phyloP scores from a whole-genome alignment of 2,329 filamentous ascomycete species.

The Didymella pomorum region DNA sequence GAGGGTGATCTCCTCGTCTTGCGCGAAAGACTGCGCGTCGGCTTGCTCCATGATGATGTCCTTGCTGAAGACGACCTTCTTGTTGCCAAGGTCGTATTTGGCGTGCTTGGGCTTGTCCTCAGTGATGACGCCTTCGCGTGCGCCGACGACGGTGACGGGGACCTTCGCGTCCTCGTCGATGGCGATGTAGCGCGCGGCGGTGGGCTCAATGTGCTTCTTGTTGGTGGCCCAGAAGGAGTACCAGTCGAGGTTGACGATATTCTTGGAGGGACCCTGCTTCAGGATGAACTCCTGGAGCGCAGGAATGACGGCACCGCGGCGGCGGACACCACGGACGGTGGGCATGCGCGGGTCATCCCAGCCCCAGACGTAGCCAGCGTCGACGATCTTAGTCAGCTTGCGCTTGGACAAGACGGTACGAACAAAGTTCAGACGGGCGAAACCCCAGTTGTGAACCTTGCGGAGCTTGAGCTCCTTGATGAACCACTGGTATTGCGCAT shows the following conservation, averaged over 20 bases:
- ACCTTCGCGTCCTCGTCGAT: slow-evolving; percentile 76
- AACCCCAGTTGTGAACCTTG: slow-evolving; percentile 85
- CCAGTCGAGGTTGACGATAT: slow-evolving; percentile 87
- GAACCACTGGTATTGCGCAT: slow-evolving; percentile 89
- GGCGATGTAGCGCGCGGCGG: slow-evolving; percentile 58
- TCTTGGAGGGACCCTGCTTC: slow-evolving; percentile 83
- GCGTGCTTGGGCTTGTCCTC: slow-evolving; percentile 86
- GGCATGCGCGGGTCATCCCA: slow-evolving; percentile 92
- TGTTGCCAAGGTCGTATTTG: slow-evolving; percentile 88
- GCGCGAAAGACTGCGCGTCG: slow-evolving; percentile 81
- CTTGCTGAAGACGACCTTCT: slow-evolving; percentile 82
- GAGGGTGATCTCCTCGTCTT: slow-evolving; percentile 89
- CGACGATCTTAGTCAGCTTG: slow-evolving; percentile 84
- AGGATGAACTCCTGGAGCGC: slow-evolving; percentile 85
- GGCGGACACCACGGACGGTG: slow-evolving; percentile 79
- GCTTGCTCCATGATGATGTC: slow-evolving; percentile 84
- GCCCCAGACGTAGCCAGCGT: slow-evolving; percentile 77
- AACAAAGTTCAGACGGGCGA: slow-evolving; percentile 84
- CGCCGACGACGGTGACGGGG: slow-evolving; percentile 72
- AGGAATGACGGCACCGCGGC: slow-evolving; percentile 79
- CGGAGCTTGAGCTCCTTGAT: slow-evolving; percentile 75
- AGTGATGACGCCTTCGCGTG: slow-evolving; percentile 61
- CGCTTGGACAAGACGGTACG: slow-evolving; percentile 84
- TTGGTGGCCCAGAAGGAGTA: slow-evolving; percentile 66
- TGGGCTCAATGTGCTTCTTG: slow-evolving; percentile 62